phyloP scores from a whole-genome alignment of 805 yeast species.

The Lipomyces mesembrius region DNA sequence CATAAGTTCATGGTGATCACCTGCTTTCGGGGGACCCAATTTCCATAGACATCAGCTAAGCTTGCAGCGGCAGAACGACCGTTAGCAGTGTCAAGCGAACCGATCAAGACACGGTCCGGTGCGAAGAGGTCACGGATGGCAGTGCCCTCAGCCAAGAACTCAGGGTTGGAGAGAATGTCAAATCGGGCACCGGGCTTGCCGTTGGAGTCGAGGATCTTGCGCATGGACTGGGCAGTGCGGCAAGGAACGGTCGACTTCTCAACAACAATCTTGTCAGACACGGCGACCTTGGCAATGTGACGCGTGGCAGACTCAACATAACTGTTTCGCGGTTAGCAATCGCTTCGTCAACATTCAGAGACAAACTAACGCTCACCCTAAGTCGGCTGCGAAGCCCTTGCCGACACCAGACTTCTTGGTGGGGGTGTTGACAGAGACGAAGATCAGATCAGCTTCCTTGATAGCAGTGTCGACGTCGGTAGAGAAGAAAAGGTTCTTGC shows the following conservation, averaged over 20 bases:
- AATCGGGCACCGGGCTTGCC: slow-evolving; percentile 43
- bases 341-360: background rate
- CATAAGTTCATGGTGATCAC: slow-evolving; percentile 44
- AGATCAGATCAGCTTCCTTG: slow-evolving; percentile 43
- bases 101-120: slow-evolving; percentile 44
- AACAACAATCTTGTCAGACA: slow-evolving; percentile 43
- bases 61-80: slow-evolving; percentile 43
- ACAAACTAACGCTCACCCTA: slow-evolving; percentile 18
- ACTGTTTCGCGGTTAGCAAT: slow-evolving; percentile 12
- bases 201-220: slow-evolving; percentile 42
- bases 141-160: slow-evolving; percentile 44
- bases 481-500: slow-evolving; percentile 43
- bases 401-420: slow-evolving; percentile 44
- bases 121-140: slow-evolving; percentile 41
- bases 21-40: slow-evolving; percentile 42
- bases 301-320: slow-evolving; percentile 44
- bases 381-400: slow-evolving; percentile 43
- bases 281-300: slow-evolving; percentile 42
- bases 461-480: slow-evolving; percentile 43
- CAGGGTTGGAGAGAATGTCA: slow-evolving; percentile 45
- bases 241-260: slow-evolving; percentile 45
- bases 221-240: slow-evolving; percentile 43
- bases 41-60: slow-evolving; percentile 42
- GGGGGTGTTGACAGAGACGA: slow-evolving; percentile 45
- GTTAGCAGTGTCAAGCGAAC: slow-evolving; percentile 40